These are phyloP conservation scores for Cyclotella baltica DNA, from an alignment of 108 stramenopile genomes.

Conservation along the genomic window DNA sequence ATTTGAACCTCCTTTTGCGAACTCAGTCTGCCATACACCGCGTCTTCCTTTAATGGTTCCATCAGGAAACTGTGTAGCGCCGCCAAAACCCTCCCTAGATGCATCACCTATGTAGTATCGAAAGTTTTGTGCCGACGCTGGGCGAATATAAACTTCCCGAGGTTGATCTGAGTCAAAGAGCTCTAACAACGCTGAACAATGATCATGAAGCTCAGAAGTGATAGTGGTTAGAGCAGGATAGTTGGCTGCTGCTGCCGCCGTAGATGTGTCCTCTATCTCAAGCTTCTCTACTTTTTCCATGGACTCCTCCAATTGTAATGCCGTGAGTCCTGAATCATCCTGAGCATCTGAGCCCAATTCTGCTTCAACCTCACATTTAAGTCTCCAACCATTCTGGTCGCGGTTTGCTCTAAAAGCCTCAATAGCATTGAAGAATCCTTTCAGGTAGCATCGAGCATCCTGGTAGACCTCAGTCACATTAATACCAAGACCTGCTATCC, in stretches of 20 bases:
- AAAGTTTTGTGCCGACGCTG: neutral
- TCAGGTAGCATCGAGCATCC: neutral
- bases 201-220: neutral
- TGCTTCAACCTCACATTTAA: neutral
- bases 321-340: neutral
- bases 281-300: neutral
- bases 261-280: neutral
- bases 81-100: neutral
- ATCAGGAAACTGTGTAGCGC: slow-evolving; percentile 4
- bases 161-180: neutral
- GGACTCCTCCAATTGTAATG: neutral
- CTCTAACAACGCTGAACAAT: neutral
- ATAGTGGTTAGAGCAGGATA: neutral
- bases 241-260: neutral
- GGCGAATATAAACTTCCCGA: neutral
- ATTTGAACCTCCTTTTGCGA: neutral
- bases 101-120: neutral
- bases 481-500: slow-evolving; percentile 9
- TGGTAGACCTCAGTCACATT: slow-evolving; percentile 17
- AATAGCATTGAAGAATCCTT: slow-evolving; percentile 17
- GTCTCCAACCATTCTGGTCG: slow-evolving; percentile 10
- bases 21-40: neutral
- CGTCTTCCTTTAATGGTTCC: neutral
- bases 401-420: neutral
- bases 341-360: neutral